A percentile compares a stretch with the other conserved stretches of the same genome.
Evolutionary conservation across 1,284 basidiomycete genomes (phyloP).

Genomic region (Salmacisia buchloeana): DNA sequence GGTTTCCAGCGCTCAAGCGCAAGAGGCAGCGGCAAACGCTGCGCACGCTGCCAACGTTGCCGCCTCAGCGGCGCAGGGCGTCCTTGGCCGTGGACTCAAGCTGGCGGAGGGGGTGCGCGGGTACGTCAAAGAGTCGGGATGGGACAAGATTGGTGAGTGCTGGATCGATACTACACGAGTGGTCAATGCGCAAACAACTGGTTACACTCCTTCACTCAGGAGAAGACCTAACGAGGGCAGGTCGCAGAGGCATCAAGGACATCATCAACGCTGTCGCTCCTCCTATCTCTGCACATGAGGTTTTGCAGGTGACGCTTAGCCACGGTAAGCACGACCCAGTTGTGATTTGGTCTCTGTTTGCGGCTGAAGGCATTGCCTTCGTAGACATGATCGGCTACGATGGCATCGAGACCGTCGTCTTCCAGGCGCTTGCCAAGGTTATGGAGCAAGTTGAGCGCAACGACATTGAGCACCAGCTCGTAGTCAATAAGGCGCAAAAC

Average conservation of each 20-base stretch:
- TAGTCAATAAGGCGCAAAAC: slow-evolving; percentile 37
- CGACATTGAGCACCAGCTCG: slow-evolving; percentile 30
- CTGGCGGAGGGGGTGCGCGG: slow-evolving; percentile 39
- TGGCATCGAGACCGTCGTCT: slow-evolving; percentile 91
- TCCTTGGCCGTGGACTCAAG: slow-evolving; percentile 20
- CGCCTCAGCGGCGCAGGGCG: not conserved
- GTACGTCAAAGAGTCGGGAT: slow-evolving; percentile 34
- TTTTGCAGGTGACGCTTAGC: slow-evolving; percentile 87
- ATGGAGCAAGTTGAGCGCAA: slow-evolving; percentile 39
- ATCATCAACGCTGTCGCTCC: slow-evolving; percentile 94
- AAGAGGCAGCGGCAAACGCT: not conserved
- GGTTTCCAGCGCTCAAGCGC: not conserved
- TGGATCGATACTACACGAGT: no score
- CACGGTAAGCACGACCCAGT: slow-evolving; percentile 60
- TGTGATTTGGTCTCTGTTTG: not conserved
- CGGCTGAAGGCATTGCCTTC: not conserved
- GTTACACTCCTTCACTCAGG: slow-evolving; percentile 12
- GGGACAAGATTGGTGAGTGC: slow-evolving; percentile 30
- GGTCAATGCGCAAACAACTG: no score
- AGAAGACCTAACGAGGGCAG: slow-evolving; percentile 35
- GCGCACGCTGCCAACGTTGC: not conserved
- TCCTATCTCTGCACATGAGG: slow-evolving; percentile 95
- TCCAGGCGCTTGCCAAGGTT: slow-evolving; percentile 53
- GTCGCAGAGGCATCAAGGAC: slow-evolving; percentile 55
- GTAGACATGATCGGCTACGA: slow-evolving; percentile 80